Evolutionary conservation across 164 flowering plant genomes (phyloP).

Genomic region (Warburgia ugandensis): DNA sequence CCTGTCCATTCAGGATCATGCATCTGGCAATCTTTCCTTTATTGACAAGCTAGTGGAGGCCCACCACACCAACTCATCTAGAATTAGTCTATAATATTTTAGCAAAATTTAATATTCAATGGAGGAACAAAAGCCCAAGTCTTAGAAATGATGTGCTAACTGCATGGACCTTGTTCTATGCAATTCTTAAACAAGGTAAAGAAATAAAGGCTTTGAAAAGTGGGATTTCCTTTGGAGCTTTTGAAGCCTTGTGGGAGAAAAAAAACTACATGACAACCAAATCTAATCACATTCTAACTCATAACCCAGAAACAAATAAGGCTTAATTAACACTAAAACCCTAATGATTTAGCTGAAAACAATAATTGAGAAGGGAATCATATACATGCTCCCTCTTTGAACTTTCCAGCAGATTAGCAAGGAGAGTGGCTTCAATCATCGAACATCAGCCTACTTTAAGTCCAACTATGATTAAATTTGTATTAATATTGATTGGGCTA

Average conservation of each 20-base stretch:
- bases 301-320: background rate
- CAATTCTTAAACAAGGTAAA: too few relatives aligned
- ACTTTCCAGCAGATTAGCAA: background rate
- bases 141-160: slow-evolving; percentile 5
- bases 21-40: background rate
- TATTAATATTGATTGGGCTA: background rate
- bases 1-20: background rate
- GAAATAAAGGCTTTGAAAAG: too few relatives aligned
- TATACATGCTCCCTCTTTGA: background rate
- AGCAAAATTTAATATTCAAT: too few relatives aligned
- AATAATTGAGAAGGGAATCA: slow-evolving; percentile 2
- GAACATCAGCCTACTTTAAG: slow-evolving; percentile 1
- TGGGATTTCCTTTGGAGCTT: too few relatives aligned
- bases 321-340: background rate
- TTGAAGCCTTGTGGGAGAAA: too few relatives aligned
- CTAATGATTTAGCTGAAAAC: background rate
- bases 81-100: too few relatives aligned
- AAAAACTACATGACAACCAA: too few relatives aligned
- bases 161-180: background rate
- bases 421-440: background rate
- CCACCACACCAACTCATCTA: background rate
- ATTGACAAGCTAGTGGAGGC: background rate
- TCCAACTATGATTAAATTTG: background rate
- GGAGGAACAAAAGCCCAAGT: too few relatives aligned
- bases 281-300: slow-evolving; percentile 1